Base-by-base conservation (phyloP, 768 basidiomycete species). In the Trametes meyenii region DNA sequence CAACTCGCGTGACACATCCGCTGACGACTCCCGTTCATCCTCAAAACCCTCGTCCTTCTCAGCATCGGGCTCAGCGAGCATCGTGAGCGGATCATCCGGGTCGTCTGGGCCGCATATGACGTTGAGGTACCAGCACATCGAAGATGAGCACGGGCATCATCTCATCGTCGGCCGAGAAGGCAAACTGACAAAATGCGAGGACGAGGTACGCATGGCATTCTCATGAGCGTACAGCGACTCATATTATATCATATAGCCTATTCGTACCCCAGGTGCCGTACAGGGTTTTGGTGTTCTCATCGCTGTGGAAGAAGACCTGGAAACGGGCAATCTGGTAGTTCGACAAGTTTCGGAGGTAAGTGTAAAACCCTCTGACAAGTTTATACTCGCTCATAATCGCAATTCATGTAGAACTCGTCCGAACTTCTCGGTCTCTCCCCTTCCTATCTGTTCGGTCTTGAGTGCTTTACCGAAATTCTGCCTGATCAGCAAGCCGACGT, bases 271-370 rank as follows among this genome's bases (percentile, higher is more conserved):
- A 13, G 92, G 92, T 3, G 86, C 91, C 1, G 82, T 93, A 1
- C 92, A 94, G 75, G 86, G 85, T 0, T 94, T 88, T 67, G 92
- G 91, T n/a, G 87, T 93, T 0, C 78, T 93, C 3, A 81, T 94
- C 51, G 89, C 82, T 1, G 74, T 92, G 0, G 85, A 88, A 61
- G 84, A 89, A 65, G 71, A 81, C 17, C 76, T 81, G 8, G 83
- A 87, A 23, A 73, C 72, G 1, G 83, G 78, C 0, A 74, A 77
- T 3, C 73, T 92, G 13, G 65, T 80, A 7, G 89, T 94, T 39
- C 81, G 85, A 13, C 92, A 93, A 68, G 89, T 90, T 0, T 93
- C 91, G 29, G 92, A 92, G 79, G 90, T 89, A 70, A 17, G 51
- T 12, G 3, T 46, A 16, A 14, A 1, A 24, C 24, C 35, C 12